phyloP scores from a whole-genome alignment of 441 rosid species.

The Dalechampia spathulata region DNA sequence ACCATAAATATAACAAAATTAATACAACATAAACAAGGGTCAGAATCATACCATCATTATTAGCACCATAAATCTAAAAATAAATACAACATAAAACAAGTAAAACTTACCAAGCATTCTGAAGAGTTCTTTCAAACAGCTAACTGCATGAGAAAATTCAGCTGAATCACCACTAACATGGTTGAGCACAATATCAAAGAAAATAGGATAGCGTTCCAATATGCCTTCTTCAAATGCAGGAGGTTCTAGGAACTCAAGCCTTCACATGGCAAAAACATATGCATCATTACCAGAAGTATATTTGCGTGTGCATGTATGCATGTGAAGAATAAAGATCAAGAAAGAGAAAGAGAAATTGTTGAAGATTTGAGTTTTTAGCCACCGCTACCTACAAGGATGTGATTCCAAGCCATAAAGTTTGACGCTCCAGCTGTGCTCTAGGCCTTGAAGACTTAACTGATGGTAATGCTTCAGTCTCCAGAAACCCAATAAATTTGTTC shows the following conservation, averaged over 20 bases:
- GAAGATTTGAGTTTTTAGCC: constrained; percentile 24
- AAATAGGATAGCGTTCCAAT: constrained; percentile 89
- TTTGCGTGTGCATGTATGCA: too few relatives aligned
- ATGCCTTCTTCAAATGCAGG: constrained; percentile 98
- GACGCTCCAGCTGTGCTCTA: constrained; percentile 63
- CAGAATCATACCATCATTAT: constrained; percentile 10
- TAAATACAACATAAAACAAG: constrained; percentile 4
- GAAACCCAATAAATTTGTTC: constrained; percentile 61
- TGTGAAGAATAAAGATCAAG: neutral
- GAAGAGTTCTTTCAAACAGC: constrained; percentile 88
- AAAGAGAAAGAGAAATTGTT: constrained; percentile 12
- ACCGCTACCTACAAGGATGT: constrained; percentile 76
- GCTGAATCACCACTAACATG: constrained; percentile 85
- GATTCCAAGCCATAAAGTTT: constrained; percentile 91
- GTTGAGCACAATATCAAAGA: constrained; percentile 90
- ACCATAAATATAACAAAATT: neutral
- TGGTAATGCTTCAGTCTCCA: constrained; percentile 82
- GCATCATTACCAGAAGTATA: too few relatives aligned
- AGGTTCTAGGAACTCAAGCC: constrained; percentile 97
- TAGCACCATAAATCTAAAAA: neutral
- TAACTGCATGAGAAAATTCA: constrained; percentile 88
- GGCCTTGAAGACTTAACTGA: constrained; percentile 63
- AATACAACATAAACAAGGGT: constrained; percentile 8
- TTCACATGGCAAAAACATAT: constrained; percentile 32
- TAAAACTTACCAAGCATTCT: constrained; percentile 78